Base-by-base conservation (phyloP, 306 rosid species). In the Amphicarpaea edgeworthii region DNA sequence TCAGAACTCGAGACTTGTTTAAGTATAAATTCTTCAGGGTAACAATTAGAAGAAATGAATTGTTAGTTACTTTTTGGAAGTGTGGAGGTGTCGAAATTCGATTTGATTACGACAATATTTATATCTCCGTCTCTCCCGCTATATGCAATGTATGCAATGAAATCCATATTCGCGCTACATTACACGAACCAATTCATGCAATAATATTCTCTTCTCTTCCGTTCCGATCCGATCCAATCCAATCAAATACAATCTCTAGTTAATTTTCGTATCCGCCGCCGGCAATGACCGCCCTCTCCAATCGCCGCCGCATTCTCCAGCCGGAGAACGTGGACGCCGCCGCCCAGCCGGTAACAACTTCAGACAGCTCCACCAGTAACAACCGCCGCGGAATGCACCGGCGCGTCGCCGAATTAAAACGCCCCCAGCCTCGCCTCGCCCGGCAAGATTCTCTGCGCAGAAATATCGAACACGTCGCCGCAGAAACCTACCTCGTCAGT, bases 401-500 rank as follows among this genome's bases (percentile, higher is more conserved):
- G 12, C 74, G 43, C n/a, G 12, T 16, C 5, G 50, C 70, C 76
- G 70, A 51, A 28, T 38, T n/a, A n/a, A n/a, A 64, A 34, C 38
- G 51, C 62, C 76, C 9, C 42, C 73, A 63, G 9, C 54, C 6
- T 61, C 80, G 20, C 2, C 83, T 9, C 15, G 7, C 0, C 28
- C 79, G 86, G 15, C 83, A 82, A 68, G 45, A 54, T 15, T 79
- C 85, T 9, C 23, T 72, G 17, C 75, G 30, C 2, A 32, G 50
- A 16, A 70, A 73, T 23, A 60, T 91, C 20, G 85, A 83, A 17
- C 96, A 85, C 67, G 92, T 93, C 4, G 98, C 98, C 11, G 78
- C 92, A 1, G 97, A 91, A 77, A 90, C 97, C 4, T 85, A 86
- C 86, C 59, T 94, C 79, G n/a, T 94, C 50, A 90, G 95, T 77